These are phyloP conservation scores for Naganishia friedmannii DNA, from an alignment of 768 basidiomycete species.

Conservation along the genomic window DNA sequence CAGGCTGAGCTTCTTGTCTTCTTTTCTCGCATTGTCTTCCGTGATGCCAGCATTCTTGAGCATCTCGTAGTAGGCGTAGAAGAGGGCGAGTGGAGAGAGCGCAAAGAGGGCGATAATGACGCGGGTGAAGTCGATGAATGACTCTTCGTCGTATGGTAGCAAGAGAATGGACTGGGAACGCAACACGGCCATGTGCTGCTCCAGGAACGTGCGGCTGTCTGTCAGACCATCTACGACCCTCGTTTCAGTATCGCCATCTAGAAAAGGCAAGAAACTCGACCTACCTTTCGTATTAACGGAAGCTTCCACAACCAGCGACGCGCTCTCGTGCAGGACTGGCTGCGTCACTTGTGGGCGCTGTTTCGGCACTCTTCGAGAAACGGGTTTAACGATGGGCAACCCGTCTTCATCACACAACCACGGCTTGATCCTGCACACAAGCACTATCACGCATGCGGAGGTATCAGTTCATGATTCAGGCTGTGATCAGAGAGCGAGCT, in stretches of 20 bases:
- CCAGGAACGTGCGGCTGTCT: background rate
- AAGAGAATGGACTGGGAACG: slow-evolving; percentile 29
- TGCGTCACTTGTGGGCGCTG: background rate
- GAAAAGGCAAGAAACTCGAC: no score
- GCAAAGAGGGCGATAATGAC: background rate
- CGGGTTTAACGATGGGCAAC: slow-evolving; percentile 10
- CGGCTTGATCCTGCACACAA: slow-evolving; percentile 24
- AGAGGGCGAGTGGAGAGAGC: slow-evolving; percentile 6
- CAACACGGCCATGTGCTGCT: slow-evolving; percentile 24
- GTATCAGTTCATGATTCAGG: no score
- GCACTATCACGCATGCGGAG: background rate
- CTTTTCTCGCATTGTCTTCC: slow-evolving; percentile 20
- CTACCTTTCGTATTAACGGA: background rate
- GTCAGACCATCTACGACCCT: background rate
- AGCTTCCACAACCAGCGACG: background rate
- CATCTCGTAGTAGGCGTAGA: slow-evolving; percentile 27
- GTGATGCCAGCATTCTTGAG: slow-evolving; percentile 17
- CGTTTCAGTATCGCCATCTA: background rate
- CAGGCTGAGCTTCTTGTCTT: slow-evolving; percentile 22
- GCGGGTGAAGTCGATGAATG: slow-evolving; percentile 1
- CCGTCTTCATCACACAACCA: slow-evolving; percentile 20
- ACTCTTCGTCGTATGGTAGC: slow-evolving; percentile 23
- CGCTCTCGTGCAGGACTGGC: background rate
- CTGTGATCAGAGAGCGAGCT: background rate
- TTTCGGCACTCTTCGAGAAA: background rate